A percentile compares a stretch with the other conserved stretches of the same genome.
Evolutionary conservation across 306 rosid genomes (phyloP).

Genomic region (Dryas drummondii): DNA sequence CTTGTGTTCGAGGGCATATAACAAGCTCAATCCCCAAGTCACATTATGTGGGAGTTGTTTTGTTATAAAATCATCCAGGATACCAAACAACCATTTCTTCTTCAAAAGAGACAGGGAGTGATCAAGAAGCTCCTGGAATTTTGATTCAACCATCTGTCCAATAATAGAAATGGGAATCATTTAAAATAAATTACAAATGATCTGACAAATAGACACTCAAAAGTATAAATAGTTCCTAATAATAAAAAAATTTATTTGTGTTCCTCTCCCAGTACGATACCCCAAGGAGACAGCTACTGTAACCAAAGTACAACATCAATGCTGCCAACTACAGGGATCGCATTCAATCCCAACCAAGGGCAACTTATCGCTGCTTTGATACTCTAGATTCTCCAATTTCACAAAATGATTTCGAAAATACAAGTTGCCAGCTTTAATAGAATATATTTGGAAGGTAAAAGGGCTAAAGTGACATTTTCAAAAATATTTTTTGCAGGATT

Average conservation of each 20-base stretch:
- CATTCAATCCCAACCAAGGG: too few species aligned
- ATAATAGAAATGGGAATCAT: conserved; percentile 20
- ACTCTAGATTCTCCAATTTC: too few species aligned
- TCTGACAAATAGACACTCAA: not conserved
- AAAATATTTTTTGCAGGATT: too few species aligned
- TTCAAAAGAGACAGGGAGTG: conserved; percentile 71
- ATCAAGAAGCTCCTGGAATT: conserved; percentile 74
- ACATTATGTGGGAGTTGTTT: conserved; percentile 99
- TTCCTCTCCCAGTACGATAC: too few species aligned
- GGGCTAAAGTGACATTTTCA: too few species aligned
- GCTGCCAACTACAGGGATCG: too few species aligned
- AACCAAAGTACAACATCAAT: too few species aligned
- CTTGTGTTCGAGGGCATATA: conserved; percentile 86
- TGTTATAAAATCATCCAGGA: conserved; percentile 87
- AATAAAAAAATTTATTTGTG: not conserved
- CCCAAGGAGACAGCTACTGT: too few species aligned
- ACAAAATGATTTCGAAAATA: too few species aligned
- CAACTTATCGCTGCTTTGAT: too few species aligned
- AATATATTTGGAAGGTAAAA: too few species aligned
- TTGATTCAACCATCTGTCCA: conserved; percentile 92
- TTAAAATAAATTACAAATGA: not conserved
- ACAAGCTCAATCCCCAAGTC: conserved; percentile 95
- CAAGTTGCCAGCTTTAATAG: too few species aligned
- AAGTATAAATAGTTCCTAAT: not conserved
- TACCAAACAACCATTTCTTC: conserved; percentile 90